These are phyloP conservation scores for Seminavis robusta DNA, from an alignment of 108 stramenopile species.

Conservation along the genomic window DNA sequence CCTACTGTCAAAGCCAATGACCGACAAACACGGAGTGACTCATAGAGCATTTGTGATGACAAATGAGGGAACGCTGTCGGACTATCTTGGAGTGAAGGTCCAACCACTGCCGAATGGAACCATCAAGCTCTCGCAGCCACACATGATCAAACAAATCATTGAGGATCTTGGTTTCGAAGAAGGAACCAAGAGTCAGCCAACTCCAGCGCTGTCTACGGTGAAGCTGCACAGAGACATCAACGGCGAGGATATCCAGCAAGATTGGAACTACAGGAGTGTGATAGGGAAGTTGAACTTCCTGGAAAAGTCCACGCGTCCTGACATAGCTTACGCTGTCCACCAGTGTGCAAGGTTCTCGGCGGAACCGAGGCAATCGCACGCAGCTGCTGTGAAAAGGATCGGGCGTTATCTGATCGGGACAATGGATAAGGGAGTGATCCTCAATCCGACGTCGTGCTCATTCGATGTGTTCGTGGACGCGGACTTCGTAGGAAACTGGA, in stretches of 20 bases:
- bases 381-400: constrained; percentile 13
- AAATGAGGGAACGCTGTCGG: constrained; percentile 11
- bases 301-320: constrained; percentile 19
- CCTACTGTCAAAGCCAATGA: constrained; percentile 17
- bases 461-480: constrained; percentile 45
- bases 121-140: constrained; percentile 8
- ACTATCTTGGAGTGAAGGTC: constrained; percentile 26
- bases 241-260: neutral
- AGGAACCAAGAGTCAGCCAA: too few species aligned
- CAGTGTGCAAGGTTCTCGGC: constrained; percentile 22
- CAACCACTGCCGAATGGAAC: neutral
- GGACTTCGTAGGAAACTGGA: constrained; percentile 42
- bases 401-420: constrained; percentile 16
- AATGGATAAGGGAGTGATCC: constrained; percentile 17
- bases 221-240: neutral
- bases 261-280: constrained; percentile 15
- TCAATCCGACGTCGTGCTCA: constrained; percentile 11
- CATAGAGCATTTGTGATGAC: too few species aligned
- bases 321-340: constrained; percentile 23
- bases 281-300: constrained; percentile 33
- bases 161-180: neutral
- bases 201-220: neutral
- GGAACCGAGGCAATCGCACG: constrained; percentile 18
- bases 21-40: too few species aligned
- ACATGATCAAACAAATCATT: constrained; percentile 17